These are phyloP conservation scores for Phytophthora hibernalis DNA, from an alignment of 352 stramenopile species.

Conservation along the genomic window DNA sequence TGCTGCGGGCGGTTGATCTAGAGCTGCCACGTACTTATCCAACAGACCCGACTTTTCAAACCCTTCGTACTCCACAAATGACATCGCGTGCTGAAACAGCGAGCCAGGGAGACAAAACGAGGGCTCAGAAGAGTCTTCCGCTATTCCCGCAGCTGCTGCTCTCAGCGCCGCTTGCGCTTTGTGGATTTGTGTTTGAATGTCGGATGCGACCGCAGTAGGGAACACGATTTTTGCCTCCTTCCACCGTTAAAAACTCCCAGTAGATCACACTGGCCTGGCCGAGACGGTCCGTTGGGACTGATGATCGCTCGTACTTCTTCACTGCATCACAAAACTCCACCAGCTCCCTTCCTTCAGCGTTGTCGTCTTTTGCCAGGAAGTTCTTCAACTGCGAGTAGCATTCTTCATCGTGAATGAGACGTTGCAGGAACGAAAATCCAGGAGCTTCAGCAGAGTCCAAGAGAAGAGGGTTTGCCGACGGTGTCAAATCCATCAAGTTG, in stretches of 20 bases:
- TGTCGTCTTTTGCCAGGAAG: constrained; percentile 73
- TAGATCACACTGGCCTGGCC: constrained; percentile 83
- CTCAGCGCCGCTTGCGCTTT: constrained; percentile 52
- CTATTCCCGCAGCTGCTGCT: constrained; percentile 10
- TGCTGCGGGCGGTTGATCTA: constrained; percentile 54
- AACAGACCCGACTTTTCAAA: constrained; percentile 77
- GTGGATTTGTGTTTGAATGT: constrained; percentile 77
- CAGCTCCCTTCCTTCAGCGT: constrained; percentile 63
- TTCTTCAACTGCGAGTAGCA: constrained; percentile 85
- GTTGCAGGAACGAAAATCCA: constrained; percentile 89
- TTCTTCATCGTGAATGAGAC: constrained; percentile 89
- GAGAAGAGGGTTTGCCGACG: constrained; percentile 56
- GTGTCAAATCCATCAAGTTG: constrained; percentile 64
- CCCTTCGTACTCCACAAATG: constrained; percentile 67
- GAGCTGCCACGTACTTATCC: constrained; percentile 79
- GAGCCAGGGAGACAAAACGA: constrained; percentile 50
- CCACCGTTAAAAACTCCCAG: constrained; percentile 81
- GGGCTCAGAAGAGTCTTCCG: constrained; percentile 21
- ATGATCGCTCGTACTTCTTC: constrained; percentile 84
- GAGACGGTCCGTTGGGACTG: constrained; percentile 69
- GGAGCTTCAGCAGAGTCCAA: constrained; percentile 68
- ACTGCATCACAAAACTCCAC: constrained; percentile 86
- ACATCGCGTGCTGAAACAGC: constrained; percentile 78
- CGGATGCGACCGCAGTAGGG: constrained; percentile 49
- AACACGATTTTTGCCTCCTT: constrained; percentile 75